These are phyloP conservation scores for Sporobolomyces pararoseus DNA, from an alignment of 768 basidiomycete species.

Conservation along the genomic window DNA sequence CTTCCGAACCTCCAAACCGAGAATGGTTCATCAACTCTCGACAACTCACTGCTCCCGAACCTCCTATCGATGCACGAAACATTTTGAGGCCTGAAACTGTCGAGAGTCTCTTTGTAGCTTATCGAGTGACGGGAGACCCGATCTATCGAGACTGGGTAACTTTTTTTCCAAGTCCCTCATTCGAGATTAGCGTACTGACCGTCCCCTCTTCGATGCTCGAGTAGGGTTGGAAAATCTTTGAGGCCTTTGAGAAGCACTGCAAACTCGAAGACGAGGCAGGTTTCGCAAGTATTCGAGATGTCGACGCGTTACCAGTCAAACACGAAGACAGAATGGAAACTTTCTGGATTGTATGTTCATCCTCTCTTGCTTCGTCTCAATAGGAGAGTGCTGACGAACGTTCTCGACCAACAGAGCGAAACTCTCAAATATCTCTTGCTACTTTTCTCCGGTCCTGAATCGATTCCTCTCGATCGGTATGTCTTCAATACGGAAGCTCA, in stretches of 20 bases:
- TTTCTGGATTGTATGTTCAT: constrained; percentile 69
- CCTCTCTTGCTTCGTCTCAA: neutral
- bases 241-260: constrained; percentile 80
- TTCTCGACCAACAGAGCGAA: constrained; percentile 60
- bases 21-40: constrained; percentile 46
- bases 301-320: constrained; percentile 66
- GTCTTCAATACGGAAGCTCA: constrained; percentile 85
- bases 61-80: constrained; percentile 76
- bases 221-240: constrained; percentile 78
- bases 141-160: constrained; percentile 64
- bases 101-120: constrained; percentile 88
- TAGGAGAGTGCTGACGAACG: neutral
- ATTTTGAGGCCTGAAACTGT: constrained; percentile 93
- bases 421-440: constrained; percentile 88
- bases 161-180: neutral
- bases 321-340: constrained; percentile 92
- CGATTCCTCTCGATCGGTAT: constrained; percentile 69
- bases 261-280: constrained; percentile 63
- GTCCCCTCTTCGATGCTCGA: too few species aligned
- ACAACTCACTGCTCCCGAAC: constrained; percentile 4
- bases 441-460: constrained; percentile 68
- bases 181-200: too few species aligned
- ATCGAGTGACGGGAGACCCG: constrained; percentile 76
- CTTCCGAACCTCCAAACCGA: constrained; percentile 45
- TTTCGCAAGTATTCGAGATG: constrained; percentile 77